Conservation (phyloP, 2,329 filamentous ascomycete genomes). For the Colletotrichum liriopes region DNA sequence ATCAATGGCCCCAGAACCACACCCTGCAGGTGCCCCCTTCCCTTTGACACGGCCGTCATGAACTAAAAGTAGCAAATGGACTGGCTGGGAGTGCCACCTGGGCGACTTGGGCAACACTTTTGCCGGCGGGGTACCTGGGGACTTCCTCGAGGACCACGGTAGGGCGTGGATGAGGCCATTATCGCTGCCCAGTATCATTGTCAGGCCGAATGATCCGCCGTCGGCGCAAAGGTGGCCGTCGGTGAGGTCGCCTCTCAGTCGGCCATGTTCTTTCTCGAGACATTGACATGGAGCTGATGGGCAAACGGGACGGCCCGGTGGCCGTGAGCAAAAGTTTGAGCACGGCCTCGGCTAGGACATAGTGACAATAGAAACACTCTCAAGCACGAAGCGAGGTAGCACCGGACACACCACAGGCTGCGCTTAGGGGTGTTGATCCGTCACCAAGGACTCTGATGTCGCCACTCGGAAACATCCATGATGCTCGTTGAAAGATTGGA, state of each 20-base stretch:
- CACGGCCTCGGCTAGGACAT: neutral
- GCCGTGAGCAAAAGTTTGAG: conserved; percentile 8
- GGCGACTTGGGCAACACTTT: conserved; percentile 22
- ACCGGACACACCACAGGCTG: neutral
- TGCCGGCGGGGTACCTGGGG: conserved; percentile 19
- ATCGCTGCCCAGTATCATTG: conserved; percentile 25
- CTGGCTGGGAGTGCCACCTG: conserved; percentile 3
- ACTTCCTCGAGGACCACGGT: neutral
- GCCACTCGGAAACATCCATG: neutral
- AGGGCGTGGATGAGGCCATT: conserved; percentile 16
- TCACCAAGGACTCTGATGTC: conserved; percentile 1
- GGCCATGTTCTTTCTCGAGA: conserved; percentile 13
- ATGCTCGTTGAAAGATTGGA: neutral
- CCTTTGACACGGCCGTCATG: neutral
- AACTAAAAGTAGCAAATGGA: neutral
- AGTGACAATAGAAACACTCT: too few relatives aligned
- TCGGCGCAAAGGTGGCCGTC: conserved; percentile 14
- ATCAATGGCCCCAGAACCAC: conserved; percentile 3
- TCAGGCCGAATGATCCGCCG: conserved; percentile 17
- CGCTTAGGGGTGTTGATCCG: neutral
- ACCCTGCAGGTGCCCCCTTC: conserved; percentile 1
- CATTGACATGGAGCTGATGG: conserved; percentile 20
- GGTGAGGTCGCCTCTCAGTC: conserved; percentile 14
- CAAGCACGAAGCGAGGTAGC: neutral
- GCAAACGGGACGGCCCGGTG: conserved; percentile 36